Conservation (phyloP, 495 filamentous ascomycete genomes). For the Cercophora sp. region DNA sequence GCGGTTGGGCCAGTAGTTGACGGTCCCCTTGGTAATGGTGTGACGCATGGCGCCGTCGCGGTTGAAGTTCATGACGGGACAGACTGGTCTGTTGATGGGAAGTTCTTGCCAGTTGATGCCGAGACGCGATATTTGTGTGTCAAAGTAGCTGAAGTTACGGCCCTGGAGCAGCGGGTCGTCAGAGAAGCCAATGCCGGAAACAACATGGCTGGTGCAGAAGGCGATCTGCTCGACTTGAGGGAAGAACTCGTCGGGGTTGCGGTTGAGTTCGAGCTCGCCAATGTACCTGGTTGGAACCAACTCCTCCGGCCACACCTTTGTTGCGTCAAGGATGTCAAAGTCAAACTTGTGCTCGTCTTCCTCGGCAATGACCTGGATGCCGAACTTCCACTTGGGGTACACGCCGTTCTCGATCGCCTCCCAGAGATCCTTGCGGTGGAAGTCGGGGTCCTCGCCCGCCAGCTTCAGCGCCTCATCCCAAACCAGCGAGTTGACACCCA, state of each 20-base stretch:
- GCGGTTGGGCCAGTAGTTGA: constrained; percentile 91
- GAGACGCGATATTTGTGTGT: constrained; percentile 79
- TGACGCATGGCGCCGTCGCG: constrained; percentile 66
- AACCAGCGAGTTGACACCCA: constrained; percentile 79
- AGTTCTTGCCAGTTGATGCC: constrained; percentile 84
- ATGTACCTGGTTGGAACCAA: constrained; percentile 74
- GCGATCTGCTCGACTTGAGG: constrained; percentile 79
- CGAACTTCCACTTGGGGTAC: constrained; percentile 81
- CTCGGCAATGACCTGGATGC: constrained; percentile 71
- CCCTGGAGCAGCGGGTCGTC: constrained; percentile 80
- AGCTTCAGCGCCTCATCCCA: constrained; percentile 89
- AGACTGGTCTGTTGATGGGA: constrained; percentile 73
- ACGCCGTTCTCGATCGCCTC: constrained; percentile 73
- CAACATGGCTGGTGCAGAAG: constrained; percentile 81
- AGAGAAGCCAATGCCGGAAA: constrained; percentile 84
- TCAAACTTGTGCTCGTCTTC: constrained; percentile 74
- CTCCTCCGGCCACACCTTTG: constrained; percentile 88
- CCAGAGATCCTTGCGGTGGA: constrained; percentile 78
- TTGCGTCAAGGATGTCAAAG: constrained; percentile 88
- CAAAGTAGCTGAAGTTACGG: constrained; percentile 83
- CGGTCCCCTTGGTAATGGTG: constrained; percentile 54
- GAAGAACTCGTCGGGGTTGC: constrained; percentile 83
- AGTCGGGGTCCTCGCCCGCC: constrained; percentile 77
- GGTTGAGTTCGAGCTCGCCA: constrained; percentile 77
- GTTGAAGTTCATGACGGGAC: constrained; percentile 78